Percentiles rank a stretch among this genome's conserved stretches.
Conservation (phyloP, 1,139 yeast genomes). For the Wickerhamomyces sp. region DNA sequence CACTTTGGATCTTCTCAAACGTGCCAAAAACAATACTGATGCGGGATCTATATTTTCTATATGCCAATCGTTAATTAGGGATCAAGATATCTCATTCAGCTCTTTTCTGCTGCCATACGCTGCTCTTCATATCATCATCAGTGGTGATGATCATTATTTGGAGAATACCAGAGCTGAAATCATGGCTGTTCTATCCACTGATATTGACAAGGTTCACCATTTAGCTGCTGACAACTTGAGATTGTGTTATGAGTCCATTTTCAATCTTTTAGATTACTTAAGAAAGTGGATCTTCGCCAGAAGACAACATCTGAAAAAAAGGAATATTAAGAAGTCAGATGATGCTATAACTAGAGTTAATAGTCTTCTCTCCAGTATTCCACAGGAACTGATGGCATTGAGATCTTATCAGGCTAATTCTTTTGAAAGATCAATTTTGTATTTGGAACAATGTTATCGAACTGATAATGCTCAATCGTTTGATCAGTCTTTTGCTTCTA, state of each 20-base stretch:
- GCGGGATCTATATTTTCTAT: conserved; percentile 56
- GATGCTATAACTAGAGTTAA: conserved; percentile 29
- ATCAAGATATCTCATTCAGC: conserved; percentile 67
- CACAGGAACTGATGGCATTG: conserved; percentile 67
- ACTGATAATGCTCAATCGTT: conserved; percentile 30
- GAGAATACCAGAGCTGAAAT: conserved; percentile 55
- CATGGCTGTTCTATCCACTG: conserved; percentile 47
- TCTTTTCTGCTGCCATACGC: conserved; percentile 78
- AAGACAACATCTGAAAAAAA: conserved; percentile 25
- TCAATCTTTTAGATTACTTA: conserved; percentile 78
- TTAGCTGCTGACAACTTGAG: conserved; percentile 55
- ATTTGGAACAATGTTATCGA: conserved; percentile 73
- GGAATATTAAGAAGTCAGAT: conserved; percentile 19
- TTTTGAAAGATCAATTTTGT: conserved; percentile 84
- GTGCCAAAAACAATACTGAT: conserved; percentile 30
- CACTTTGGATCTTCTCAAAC: conserved; percentile 59
- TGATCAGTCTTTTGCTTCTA: conserved; percentile 39
- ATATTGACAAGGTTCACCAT: conserved; percentile 42
- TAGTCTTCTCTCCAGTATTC: conserved; percentile 40
- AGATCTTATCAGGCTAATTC: conserved; percentile 82
- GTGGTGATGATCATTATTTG: conserved; percentile 37
- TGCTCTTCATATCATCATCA: conserved; percentile 59
- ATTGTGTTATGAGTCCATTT: conserved; percentile 66
- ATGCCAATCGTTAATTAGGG: conserved; percentile 63
- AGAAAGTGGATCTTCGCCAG: conserved; percentile 59